Percentiles rank a stretch among this genome's conserved stretches.
Conservation (phyloP, 225 moss, liverwort and hornwort genomes). For the Anthoceros angustus region DNA sequence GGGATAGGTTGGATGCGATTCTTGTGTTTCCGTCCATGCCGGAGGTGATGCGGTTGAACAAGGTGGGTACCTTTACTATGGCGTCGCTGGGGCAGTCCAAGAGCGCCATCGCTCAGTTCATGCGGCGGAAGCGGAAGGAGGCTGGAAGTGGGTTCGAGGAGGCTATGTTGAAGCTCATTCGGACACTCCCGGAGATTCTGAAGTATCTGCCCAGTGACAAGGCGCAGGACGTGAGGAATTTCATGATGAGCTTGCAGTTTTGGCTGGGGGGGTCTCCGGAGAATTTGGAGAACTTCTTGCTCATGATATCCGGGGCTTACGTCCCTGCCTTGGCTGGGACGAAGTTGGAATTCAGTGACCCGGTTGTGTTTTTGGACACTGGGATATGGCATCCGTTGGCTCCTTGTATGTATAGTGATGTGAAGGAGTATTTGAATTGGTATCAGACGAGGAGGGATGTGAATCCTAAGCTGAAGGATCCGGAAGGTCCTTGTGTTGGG, state of each 20-base stretch:
- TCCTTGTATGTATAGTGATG: conserved; percentile 85
- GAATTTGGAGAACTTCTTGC: conserved; percentile 85
- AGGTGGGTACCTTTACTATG: conserved; percentile 95
- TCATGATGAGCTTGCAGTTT: conserved; percentile 97
- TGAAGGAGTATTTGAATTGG: conserved; percentile 96
- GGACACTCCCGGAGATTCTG: conserved; percentile 77
- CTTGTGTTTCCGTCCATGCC: conserved; percentile 98
- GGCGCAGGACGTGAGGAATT: conserved; percentile 87
- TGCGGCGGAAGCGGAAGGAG: conserved; percentile 89
- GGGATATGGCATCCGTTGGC: conserved; percentile 99
- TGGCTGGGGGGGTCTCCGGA: conserved; percentile 98
- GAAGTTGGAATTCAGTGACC: conserved; percentile 51
- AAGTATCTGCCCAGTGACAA: conserved; percentile 88
- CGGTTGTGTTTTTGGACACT: conserved; percentile 64
- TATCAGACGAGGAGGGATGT: conserved; percentile 73
- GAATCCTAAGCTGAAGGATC: conserved; percentile 54
- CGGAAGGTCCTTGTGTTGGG: conserved; percentile 54
- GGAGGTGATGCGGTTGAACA: conserved; percentile 90
- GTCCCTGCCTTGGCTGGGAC: conserved; percentile 39
- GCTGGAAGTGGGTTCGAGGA: conserved; percentile 93
- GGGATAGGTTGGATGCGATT: conserved; percentile 78
- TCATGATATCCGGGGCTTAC: conserved; percentile 85
- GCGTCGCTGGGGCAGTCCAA: conserved; percentile 91
- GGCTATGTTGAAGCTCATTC: conserved; percentile 89
- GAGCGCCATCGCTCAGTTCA: conserved; percentile 96